Conservation (phyloP, 352 stramenopile species). For the Peronosclerospora sorghi region DNA sequence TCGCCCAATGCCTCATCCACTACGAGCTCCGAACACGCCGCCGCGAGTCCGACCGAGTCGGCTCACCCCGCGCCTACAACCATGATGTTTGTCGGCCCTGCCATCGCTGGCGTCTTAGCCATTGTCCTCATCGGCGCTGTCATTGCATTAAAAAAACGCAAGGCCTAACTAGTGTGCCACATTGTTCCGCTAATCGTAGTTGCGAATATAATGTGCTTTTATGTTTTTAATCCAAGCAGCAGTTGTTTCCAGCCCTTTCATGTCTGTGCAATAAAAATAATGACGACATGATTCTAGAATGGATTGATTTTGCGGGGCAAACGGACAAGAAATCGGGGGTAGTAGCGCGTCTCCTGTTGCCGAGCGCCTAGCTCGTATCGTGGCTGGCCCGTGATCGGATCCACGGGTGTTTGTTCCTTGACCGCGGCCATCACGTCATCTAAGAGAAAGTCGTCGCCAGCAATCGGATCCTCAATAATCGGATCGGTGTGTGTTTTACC, state of each 20-base stretch:
- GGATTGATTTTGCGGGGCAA: slow-evolving; percentile 44
- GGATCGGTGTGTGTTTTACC: slow-evolving; percentile 87
- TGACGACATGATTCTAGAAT: slow-evolving; percentile 26
- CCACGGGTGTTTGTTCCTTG: slow-evolving; percentile 26
- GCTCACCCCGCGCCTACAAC: slow-evolving; percentile 11
- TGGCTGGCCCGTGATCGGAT: slow-evolving; percentile 20
- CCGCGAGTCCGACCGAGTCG: slow-evolving; percentile 5
- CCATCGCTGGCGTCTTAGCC: slow-evolving; percentile 32
- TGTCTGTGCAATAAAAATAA: slow-evolving; percentile 8
- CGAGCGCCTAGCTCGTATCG: slow-evolving; percentile 22
- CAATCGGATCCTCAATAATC: slow-evolving; percentile 83
- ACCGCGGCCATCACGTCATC: slow-evolving; percentile 43
- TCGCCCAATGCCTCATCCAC: slow-evolving; percentile 1
- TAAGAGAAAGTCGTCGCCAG: slow-evolving; percentile 51
- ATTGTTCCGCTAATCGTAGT: too few relatives aligned
- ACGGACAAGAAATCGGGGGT: slow-evolving; percentile 37
- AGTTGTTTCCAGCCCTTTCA: too few relatives aligned
- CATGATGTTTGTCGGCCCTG: slow-evolving; percentile 32
- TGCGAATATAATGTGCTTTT: slow-evolving; percentile 18
- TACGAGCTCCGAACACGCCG: slow-evolving; percentile 3
- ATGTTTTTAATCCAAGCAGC: slow-evolving; percentile 1
- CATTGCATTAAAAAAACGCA: slow-evolving; percentile 40
- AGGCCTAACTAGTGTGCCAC: not conserved
- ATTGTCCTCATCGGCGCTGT: slow-evolving; percentile 48
- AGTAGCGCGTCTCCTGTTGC: slow-evolving; percentile 32